Base-by-base conservation (phyloP, 371 early-diverging fungal species). In the Basidiobolus meristosporus region DNA sequence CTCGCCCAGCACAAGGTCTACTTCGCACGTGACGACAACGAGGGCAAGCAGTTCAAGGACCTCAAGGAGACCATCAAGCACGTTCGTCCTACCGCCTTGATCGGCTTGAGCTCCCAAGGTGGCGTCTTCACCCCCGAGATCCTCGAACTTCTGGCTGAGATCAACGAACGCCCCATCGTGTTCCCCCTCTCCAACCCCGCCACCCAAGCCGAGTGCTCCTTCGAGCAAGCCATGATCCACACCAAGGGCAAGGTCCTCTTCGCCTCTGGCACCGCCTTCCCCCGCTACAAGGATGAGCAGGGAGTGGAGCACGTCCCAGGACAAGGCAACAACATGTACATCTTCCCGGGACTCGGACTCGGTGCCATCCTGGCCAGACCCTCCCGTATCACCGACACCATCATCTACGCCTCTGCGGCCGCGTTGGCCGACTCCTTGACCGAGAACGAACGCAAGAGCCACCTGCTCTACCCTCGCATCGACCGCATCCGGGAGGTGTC, bases 221-320 rank as follows among this genome's bases (percentile, higher is more conserved):
- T 81, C 53, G 87, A 76, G 46, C 62, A 79, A 38, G 90, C 92
- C 23, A 83, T 91, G 85, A 46, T 57, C 33, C 51, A 51, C 43
- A 83, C 90, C 11, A 54, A 82, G 40, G 73, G 82, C 51, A 60
- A 68, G 36, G 88, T 82, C 7, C 68, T 90, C 36, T 89, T 90
- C 64, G 89, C 88, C 15, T 85, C 86, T 3, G 92, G 92, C 36
- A 90, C 92, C 2, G 87, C 83, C 5, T 90, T 90, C 65, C 92
- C 92, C 21, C 48, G 62, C 16, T 80, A 75, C 51, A 63, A n/a
- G n/a, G n/a, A n/a, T n/a, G n/a, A n/a, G n/a, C n/a, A 52, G 1
- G 55, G 71, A n/a, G 68, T 78, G 11, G 52, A 53, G 12, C 53
- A 54, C 16, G 52, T 68, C 39, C 83, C 88, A 10, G 89, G 83